Percentiles rank a stretch among this genome's conserved stretches.
Evolutionary conservation across 306 rosid species (phyloP).

Genomic region (Rosa lucieae): DNA sequence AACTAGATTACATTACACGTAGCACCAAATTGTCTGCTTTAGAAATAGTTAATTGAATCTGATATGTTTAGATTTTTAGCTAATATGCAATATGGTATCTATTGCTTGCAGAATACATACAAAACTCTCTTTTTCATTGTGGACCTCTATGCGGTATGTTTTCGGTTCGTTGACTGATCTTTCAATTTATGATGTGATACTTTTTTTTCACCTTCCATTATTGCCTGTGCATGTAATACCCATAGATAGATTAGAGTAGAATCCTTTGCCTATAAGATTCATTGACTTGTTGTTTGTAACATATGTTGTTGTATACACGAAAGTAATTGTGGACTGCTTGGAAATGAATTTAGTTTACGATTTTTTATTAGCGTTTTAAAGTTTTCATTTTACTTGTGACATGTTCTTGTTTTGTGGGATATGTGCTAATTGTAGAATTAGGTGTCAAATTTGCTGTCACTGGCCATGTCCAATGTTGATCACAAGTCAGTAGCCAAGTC

Average conservation of each 20-base stretch:
- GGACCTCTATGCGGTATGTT: slow-evolving; percentile 90
- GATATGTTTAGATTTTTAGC: neutral
- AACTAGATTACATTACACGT: slow-evolving; percentile 96
- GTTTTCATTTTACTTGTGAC: no score
- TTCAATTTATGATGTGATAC: neutral
- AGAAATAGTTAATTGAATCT: neutral
- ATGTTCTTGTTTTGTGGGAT: no score
- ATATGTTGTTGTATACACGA: neutral
- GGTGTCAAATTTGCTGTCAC: no score
- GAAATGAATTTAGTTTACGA: no score
- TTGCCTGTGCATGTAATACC: no score
- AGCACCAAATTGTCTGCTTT: slow-evolving; percentile 5
- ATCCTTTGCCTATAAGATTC: neutral
- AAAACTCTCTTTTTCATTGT: slow-evolving; percentile 93
- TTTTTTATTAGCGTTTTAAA: no score
- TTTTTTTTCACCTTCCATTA: no score
- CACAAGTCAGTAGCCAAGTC: no score
- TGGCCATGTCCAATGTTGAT: no score
- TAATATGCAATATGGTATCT: slow-evolving; percentile 17
- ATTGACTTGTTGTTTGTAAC: neutral
- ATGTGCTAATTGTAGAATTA: no score
- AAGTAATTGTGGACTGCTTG: neutral
- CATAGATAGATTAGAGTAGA: no score
- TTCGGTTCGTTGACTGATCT: neutral
- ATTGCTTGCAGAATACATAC: slow-evolving; percentile 58